Conservation (phyloP, 352 stramenopile species). For the Plasmopara muralis region DNA sequence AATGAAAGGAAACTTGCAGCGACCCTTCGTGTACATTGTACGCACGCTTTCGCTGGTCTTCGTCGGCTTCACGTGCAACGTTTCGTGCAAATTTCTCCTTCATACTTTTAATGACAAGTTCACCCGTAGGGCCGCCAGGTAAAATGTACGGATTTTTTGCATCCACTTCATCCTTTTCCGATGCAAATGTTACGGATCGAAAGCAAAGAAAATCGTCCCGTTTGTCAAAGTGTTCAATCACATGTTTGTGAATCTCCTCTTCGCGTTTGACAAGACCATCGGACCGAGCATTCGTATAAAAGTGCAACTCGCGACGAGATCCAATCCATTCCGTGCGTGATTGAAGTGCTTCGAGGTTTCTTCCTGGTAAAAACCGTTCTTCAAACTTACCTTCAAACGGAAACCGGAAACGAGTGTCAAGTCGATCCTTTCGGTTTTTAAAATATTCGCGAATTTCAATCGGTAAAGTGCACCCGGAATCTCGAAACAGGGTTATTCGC, state of each 20-base stretch:
- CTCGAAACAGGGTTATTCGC: slow-evolving; percentile 80
- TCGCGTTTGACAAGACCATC: slow-evolving; percentile 83
- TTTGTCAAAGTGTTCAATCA: slow-evolving; percentile 80
- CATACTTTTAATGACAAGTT: slow-evolving; percentile 90
- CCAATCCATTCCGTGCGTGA: slow-evolving; percentile 84
- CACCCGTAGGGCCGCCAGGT: slow-evolving; percentile 55
- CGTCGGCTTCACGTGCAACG: slow-evolving; percentile 34
- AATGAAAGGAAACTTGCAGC: slow-evolving; percentile 89
- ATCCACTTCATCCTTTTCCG: slow-evolving; percentile 71
- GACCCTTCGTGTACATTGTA: slow-evolving; percentile 87
- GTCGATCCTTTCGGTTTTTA: slow-evolving; percentile 86
- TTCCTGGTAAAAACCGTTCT: slow-evolving; percentile 68
- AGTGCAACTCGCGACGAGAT: slow-evolving; percentile 82
- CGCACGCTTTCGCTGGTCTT: slow-evolving; percentile 85
- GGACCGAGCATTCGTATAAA: slow-evolving; percentile 86
- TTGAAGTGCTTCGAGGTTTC: slow-evolving; percentile 69
- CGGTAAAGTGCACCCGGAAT: slow-evolving; percentile 67
- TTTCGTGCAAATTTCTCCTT: slow-evolving; percentile 89
- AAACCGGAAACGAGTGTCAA: slow-evolving; percentile 67
- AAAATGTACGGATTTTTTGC: slow-evolving; percentile 76
- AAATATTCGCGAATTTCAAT: slow-evolving; percentile 91
- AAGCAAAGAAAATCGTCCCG: slow-evolving; percentile 84
- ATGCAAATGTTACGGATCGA: slow-evolving; percentile 70
- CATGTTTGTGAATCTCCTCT: slow-evolving; percentile 86
- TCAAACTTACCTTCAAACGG: slow-evolving; percentile 85